Evolutionary conservation across 805 yeast genomes (phyloP).

Genomic region (Hanseniaspora pseudoguilliermondii): DNA sequence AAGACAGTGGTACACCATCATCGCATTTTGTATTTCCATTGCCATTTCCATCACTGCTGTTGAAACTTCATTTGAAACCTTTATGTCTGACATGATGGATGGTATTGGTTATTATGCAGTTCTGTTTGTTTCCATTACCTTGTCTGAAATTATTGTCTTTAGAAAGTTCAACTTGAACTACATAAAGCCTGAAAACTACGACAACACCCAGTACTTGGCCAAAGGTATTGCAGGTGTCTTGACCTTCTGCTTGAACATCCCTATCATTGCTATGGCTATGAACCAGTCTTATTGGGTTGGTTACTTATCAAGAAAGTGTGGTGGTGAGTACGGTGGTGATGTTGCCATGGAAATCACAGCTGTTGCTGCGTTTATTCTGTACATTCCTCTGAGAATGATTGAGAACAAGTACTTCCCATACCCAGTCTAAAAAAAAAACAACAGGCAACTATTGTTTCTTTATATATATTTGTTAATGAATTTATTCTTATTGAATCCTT

Average conservation of each 20-base stretch:
- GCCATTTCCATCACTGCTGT: slow-evolving; percentile 81
- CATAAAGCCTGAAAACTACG: slow-evolving; percentile 53
- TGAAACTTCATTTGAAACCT: slow-evolving; percentile 46
- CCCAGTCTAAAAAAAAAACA: background rate
- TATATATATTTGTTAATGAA: background rate
- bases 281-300: slow-evolving; percentile 75
- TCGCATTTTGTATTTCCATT: slow-evolving; percentile 62
- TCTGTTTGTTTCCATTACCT: slow-evolving; percentile 59
- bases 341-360: slow-evolving; percentile 72
- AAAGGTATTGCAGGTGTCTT: slow-evolving; percentile 64
- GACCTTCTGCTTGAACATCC: slow-evolving; percentile 72
- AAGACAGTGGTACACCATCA: slow-evolving; percentile 68
- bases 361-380: slow-evolving; percentile 53
- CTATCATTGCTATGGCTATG: slow-evolving; percentile 83
- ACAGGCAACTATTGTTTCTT: too few relatives aligned
- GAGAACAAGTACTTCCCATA: slow-evolving; percentile 43
- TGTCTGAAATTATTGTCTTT: slow-evolving; percentile 77
- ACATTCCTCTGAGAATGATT: slow-evolving; percentile 43
- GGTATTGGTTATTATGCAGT: slow-evolving; percentile 84
- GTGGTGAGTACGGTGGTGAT: slow-evolving; percentile 59
- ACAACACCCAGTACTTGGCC: slow-evolving; percentile 48
- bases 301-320: slow-evolving; percentile 48
- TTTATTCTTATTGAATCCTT: background rate
- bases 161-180: slow-evolving; percentile 42
- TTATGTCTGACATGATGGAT: slow-evolving; percentile 81